These are phyloP conservation scores for Thielaviopsis musarum DNA, from an alignment of 2,329 filamentous ascomycete species.

Conservation along the genomic window DNA sequence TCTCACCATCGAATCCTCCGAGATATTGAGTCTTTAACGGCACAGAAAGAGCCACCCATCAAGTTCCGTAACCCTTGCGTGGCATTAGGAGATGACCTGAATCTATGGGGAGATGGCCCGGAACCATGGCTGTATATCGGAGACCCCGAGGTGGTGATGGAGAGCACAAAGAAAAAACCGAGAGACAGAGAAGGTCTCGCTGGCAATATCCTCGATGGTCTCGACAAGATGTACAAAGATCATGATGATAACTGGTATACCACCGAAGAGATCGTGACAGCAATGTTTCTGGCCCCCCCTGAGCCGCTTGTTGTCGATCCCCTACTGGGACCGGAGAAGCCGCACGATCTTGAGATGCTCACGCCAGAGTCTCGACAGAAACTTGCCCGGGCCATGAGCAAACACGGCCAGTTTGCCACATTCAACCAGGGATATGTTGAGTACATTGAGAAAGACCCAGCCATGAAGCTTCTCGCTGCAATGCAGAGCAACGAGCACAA, in stretches of 20 bases:
- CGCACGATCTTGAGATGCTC: background rate
- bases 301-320: background rate
- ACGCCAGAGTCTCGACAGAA: background rate
- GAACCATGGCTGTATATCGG: background rate
- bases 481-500: background rate
- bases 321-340: background rate
- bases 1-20: background rate
- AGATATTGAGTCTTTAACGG: background rate
- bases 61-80: background rate
- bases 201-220: background rate
- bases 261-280: background rate
- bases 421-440: background rate
- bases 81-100: background rate
- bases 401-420: background rate
- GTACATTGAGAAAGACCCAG: background rate
- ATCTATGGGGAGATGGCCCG: background rate
- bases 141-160: background rate
- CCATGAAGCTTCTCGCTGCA: background rate
- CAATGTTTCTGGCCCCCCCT: background rate
- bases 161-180: background rate
- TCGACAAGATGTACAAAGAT: background rate
- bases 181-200: background rate
- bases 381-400: background rate
- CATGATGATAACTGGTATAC: background rate
- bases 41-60: background rate